A percentile compares a stretch with the other conserved stretches of the same genome.
These are phyloP conservation scores for Gamarada debralockiae DNA, from an alignment of 495 filamentous ascomycete genomes.

Conservation along the genomic window DNA sequence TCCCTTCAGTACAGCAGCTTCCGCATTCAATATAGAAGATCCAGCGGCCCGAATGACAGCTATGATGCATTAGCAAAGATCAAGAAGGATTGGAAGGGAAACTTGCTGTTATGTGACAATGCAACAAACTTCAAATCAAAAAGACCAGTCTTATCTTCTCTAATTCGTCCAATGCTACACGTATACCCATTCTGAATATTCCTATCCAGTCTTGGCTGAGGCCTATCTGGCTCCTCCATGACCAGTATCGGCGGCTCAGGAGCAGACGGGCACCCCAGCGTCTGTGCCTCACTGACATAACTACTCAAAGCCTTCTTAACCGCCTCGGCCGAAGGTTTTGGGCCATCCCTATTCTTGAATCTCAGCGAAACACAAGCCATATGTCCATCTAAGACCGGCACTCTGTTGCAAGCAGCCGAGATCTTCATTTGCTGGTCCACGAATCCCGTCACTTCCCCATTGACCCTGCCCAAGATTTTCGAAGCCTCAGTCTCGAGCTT, in stretches of 20 bases:
- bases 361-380: constrained; percentile 76
- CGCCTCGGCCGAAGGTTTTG: constrained; percentile 52
- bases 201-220: constrained; percentile 81
- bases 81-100: neutral
- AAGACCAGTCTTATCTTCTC: constrained; percentile 69
- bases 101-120: constrained; percentile 78
- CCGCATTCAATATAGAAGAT: constrained; percentile 90
- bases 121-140: constrained; percentile 83
- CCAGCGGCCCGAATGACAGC: constrained; percentile 93
- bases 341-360: constrained; percentile 44
- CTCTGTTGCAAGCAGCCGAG: constrained; percentile 78
- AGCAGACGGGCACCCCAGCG: constrained; percentile 71
- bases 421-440: constrained; percentile 67
- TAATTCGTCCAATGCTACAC: constrained; percentile 73
- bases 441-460: constrained; percentile 61
- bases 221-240: constrained; percentile 74
- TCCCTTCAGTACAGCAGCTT: constrained; percentile 90
- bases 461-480: constrained; percentile 75
- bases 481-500: constrained; percentile 82
- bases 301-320: constrained; percentile 65
- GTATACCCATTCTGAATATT: constrained; percentile 73
- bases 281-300: constrained; percentile 73
- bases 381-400: constrained; percentile 81
- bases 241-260: constrained; percentile 70
- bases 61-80: constrained; percentile 21